Evolutionary conservation across 2,329 filamentous ascomycete genomes (phyloP), one percentile per base, ranked within the genome.

Genomic region (Colletotrichum limetticola): DNA sequence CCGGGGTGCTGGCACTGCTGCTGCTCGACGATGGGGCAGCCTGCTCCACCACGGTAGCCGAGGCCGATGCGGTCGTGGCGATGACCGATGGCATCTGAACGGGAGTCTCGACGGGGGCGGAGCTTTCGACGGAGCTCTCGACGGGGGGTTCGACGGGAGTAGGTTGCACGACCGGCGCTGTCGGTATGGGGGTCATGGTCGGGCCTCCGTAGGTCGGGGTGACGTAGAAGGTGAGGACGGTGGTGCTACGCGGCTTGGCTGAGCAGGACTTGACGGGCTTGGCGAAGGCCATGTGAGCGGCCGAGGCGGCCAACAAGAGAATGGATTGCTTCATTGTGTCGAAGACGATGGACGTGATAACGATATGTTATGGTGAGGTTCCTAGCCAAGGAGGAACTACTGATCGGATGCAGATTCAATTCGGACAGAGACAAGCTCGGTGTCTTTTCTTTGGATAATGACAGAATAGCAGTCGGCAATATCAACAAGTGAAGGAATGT

Each of bases 291-390:
- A 72, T 61, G 61, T 74, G 61, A 37, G 68, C 65, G 26, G 72
- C 72, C 68, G 74, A 57, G 61, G 68, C 72, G 60, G 66, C 74
- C 67, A 75, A 62, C 26, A 75, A 62, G 24, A 75, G 66, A 66
- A 68, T 57, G n/a, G 71, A 68, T 28, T 72, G 68, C 68, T 68
- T 75, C 74, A 75, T 75, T 58, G 64, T 74, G 74, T 69, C 60
- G 61, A 69, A 68, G 46, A 16, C 28, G 66, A 5, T 35, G 46
- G 59, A 64, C 46, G 62, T 72, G 53, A 57, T n/a, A 57, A 30
- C 30, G 32, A 22, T 49, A n/a, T 32, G 35, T 55, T 49, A 28
- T n/a, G 56, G 12, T 32, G 42, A 19, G 53, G 55, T 37, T 64
- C 66, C 55, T 49, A 35, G 22, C 32, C 30, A 19, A 70, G 22